These are phyloP conservation scores for Phylloporus sp. DNA, from an alignment of 1,284 basidiomycete genomes.

Conservation along the genomic window DNA sequence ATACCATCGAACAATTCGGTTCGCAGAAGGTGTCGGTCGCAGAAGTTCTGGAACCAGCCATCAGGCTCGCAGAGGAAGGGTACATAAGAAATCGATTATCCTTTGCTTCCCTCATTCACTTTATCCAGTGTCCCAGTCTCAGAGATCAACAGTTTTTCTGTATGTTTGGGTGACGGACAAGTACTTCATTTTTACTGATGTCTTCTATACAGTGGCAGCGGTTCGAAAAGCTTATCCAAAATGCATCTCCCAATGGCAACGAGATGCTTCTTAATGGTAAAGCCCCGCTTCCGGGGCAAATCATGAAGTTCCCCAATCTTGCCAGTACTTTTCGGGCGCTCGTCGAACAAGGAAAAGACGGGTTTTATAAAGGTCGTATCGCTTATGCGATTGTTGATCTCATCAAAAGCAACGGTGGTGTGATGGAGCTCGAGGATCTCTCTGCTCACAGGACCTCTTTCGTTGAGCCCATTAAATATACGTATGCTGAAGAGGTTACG, in stretches of 20 bases:
- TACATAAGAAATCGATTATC: slow-evolving; percentile 39
- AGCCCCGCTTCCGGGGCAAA: slow-evolving; percentile 81
- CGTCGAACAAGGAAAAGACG: slow-evolving; percentile 83
- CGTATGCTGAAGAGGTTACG: slow-evolving; percentile 82
- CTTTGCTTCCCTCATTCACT: slow-evolving; percentile 17
- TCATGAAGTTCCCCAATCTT: slow-evolving; percentile 81
- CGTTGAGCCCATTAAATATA: slow-evolving; percentile 91
- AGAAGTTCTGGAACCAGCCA: slow-evolving; percentile 90
- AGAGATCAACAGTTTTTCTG: slow-evolving; percentile 73
- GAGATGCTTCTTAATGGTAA: slow-evolving; percentile 88
- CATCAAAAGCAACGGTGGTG: slow-evolving; percentile 83
- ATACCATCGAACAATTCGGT: slow-evolving; percentile 86
- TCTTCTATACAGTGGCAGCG: slow-evolving; percentile 68
- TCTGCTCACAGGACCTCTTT: slow-evolving; percentile 80
- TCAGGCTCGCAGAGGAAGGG: slow-evolving; percentile 88
- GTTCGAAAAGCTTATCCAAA: slow-evolving; percentile 79
- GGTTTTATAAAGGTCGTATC: slow-evolving; percentile 91
- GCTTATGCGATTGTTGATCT: slow-evolving; percentile 91
- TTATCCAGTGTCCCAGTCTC: slow-evolving; percentile 74
- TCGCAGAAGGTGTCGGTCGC: slow-evolving; percentile 80
- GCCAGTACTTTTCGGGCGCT: slow-evolving; percentile 86
- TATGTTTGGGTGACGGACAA: slow-evolving; percentile 43
- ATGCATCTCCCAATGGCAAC: slow-evolving; percentile 80
- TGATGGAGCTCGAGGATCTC: slow-evolving; percentile 91
- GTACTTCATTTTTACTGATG: slow-evolving; percentile 11